Base-by-base conservation (phyloP, 805 yeast genomes). In the Metschnikowia matae region DNA sequence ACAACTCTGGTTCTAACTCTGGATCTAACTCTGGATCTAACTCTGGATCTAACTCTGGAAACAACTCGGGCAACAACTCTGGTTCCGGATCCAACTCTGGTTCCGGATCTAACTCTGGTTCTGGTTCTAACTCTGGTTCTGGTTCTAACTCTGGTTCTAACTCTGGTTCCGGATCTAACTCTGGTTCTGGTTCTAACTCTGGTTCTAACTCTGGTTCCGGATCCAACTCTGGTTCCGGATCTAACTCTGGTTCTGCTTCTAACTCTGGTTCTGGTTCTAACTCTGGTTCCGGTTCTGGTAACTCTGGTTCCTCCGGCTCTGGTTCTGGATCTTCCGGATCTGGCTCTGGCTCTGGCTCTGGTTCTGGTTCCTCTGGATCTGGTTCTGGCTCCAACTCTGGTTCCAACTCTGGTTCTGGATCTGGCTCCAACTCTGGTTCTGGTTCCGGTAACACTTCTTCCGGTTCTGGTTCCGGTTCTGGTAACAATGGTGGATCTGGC, bases 401-500 rank as follows among this genome's bases (percentile, higher is more conserved):
- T 14, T 46, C 80, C 3, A 21, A 21, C 23, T 23, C 23, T 23
- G 8, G 10, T 23, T 23, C 29, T 23, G 23, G 23, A 2, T 18
- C 20, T 18, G 3, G 20, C 3, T 18, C 20, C 3, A 34, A 34
- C 15, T 6, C 17, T n/a, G 29, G 29, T 8, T 26, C 29, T 8
- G 4, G 29, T 8, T 26, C 29, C 23, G 36, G 36, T 14, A 33
- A n/a, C 40, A 8, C 29, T 26, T 26, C 29, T 26, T 26, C 29
- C 10, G 10, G 29, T 20, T 20, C 29, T 23, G 49, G 67, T 37
- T 50, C 56, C 43, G 45, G 51, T 14, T 46, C 80, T 41, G 77
- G 70, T 47, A 38, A 38, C 48, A 38, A 38, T 11, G 59, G 66
- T 23, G 67, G 55, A 6, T 15, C 18, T 15, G 13, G 38, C 10